These are phyloP conservation scores for Rhizomucor pusillus DNA, from an alignment of 371 early-diverging fungal species.

Conservation along the genomic window DNA sequence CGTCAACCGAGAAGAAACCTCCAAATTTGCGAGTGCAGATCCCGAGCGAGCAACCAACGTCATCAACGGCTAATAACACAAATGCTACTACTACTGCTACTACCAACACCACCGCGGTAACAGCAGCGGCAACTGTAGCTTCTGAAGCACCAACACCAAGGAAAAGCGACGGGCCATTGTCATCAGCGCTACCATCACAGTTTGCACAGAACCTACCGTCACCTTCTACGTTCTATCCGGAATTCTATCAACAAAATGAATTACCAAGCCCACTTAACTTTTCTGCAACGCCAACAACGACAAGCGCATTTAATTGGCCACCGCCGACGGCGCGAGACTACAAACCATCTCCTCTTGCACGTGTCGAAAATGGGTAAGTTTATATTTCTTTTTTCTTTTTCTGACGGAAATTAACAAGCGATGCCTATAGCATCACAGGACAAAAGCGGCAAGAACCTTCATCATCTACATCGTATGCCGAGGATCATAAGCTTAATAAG, in stretches of 20 bases:
- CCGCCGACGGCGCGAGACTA: constrained; percentile 24
- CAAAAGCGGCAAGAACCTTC: constrained; percentile 10
- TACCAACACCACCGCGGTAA: background rate
- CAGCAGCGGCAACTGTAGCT: background rate
- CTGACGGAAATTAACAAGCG: background rate
- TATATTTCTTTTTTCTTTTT: no score
- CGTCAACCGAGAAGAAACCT: constrained; percentile 27
- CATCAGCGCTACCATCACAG: constrained; percentile 55
- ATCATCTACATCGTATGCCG: background rate
- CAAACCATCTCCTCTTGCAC: constrained; percentile 20
- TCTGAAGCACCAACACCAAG: constrained; percentile 11
- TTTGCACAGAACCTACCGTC: constrained; percentile 78
- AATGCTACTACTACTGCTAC: constrained; percentile 5
- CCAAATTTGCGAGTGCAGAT: constrained; percentile 46
- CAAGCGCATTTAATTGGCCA: constrained; percentile 64
- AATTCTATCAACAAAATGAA: constrained; percentile 68
- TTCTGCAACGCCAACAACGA: constrained; percentile 54
- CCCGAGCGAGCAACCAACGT: constrained; percentile 17
- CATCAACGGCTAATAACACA: constrained; percentile 7
- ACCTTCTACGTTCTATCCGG: constrained; percentile 73
- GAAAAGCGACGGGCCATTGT: constrained; percentile 8
- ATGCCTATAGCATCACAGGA: background rate
- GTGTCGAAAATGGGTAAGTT: background rate
- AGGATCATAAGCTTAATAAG: constrained; percentile 4
- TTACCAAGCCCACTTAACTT: constrained; percentile 65